Base-by-base conservation (phyloP, 2,329 filamentous ascomycete species). In the Ceratocystis albifundus region DNA sequence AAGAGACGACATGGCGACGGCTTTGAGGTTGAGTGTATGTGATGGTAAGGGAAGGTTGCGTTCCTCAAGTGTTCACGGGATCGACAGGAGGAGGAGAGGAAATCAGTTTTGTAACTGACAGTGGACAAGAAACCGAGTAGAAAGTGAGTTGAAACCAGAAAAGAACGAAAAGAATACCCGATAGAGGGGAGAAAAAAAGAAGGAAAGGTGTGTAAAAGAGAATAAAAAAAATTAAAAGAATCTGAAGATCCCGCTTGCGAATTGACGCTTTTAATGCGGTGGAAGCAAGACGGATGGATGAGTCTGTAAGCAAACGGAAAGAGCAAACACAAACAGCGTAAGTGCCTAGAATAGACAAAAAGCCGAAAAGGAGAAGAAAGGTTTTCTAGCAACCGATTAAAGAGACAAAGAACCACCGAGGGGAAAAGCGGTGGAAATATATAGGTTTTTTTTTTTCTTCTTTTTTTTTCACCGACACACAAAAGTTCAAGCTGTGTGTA, bases 1-100 rank as follows among this genome's bases (percentile, higher is more conserved):
- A 71, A 92, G 77, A 71, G 83, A 84, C 80, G 80, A 80, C 73
- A 80, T 81, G 25, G 25, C 61, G 65, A 6, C 32, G 46, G 48
- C n/a, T n/a, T 53, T 4, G 45, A 59, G 20, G 5, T 61, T 30
- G 65, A 32, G 6, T 55, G 69, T 63, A 41, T 41, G 28, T 30
- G 20, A 25, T 45, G 62, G 65, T 36, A 36, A 28, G 50, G 28
- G 22, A n/a, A 15, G 12, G 45, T 15, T 48, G n/a, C n/a, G 17
- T 53, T 53, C 6, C 32, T 44, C 10, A 68, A 61, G 48, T 6
- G 4, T 41, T 36, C 36, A 41, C 36, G 36, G 10, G 36, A 41
- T 41, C 7, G 15, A 46, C 20, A 65, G 48, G 20, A 45, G 22
- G 59, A n/a, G 6, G 1, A 44, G 55, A 50, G 6, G 28, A 61